phyloP scores from a whole-genome alignment of 257 asterid genomes.

The Paulownia fortunei region DNA sequence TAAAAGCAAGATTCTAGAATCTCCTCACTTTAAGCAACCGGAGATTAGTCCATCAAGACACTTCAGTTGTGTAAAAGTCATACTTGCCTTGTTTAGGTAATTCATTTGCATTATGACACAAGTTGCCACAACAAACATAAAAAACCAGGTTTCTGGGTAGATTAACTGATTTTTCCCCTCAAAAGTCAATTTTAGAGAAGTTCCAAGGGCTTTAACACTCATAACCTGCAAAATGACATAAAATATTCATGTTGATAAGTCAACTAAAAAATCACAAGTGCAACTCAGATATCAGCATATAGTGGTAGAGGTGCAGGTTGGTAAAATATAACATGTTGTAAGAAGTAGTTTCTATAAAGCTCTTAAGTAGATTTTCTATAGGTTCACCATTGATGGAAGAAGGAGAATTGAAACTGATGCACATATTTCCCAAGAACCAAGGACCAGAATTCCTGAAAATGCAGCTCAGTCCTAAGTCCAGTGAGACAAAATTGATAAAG shows the following conservation, averaged over 20 bases:
- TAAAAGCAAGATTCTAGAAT: not conserved
- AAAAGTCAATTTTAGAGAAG: conserved; percentile 78
- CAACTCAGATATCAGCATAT: not conserved
- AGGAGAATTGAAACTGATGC: not conserved
- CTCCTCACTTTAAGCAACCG: conserved; percentile 15
- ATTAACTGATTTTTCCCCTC: conserved; percentile 84
- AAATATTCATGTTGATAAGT: conserved; percentile 20
- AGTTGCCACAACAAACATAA: conserved; percentile 66
- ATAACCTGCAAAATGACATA: conserved; percentile 63
- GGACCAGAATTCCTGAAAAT: not conserved
- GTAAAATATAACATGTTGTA: not conserved
- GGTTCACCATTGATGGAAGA: conserved; percentile 15
- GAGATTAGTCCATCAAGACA: conserved; percentile 26
- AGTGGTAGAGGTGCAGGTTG: conserved; percentile 1
- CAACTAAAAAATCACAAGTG: not conserved
- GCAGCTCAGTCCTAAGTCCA: not conserved
- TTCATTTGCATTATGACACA: conserved; percentile 91
- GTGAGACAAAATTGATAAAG: not conserved
- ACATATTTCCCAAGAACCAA: not conserved
- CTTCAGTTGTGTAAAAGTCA: not conserved
- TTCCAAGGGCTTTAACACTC: conserved; percentile 95
- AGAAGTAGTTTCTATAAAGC: not conserved
- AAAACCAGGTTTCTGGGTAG: conserved; percentile 83
- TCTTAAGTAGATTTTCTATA: not conserved
- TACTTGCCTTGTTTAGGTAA: conserved; percentile 87